Evolutionary conservation across 306 rosid species (phyloP).

Genomic region (Cicer pinnatifidum): DNA sequence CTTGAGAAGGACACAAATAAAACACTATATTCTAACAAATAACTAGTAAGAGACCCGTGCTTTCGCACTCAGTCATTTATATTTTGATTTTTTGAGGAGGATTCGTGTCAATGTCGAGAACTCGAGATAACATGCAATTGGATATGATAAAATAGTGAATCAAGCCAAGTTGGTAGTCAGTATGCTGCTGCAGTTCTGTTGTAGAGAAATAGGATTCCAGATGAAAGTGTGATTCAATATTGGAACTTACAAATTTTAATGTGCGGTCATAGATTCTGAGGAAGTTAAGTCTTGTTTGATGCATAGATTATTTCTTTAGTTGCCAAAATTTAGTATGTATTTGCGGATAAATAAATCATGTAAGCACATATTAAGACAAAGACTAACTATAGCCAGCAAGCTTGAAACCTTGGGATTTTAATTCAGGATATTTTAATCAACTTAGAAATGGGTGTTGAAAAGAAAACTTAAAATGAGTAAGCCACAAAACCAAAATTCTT

Average conservation of each 20-base stretch:
- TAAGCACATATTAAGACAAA: neutral
- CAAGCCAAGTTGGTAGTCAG: conserved; percentile 1
- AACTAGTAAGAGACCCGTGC: neutral
- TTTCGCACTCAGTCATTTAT: neutral
- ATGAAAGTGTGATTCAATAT: neutral
- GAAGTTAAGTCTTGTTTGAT: neutral
- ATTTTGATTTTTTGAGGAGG: neutral
- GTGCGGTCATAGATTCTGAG: neutral
- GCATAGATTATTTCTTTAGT: conserved; percentile 15
- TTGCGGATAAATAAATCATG: neutral
- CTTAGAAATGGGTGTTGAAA: neutral
- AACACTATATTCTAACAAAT: conserved; percentile 25
- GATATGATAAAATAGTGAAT: conserved; percentile 15
- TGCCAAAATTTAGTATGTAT: neutral
- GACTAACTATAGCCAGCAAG: neutral
- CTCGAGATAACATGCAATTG: neutral
- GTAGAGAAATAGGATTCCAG: neutral
- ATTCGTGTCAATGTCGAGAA: conserved; percentile 6
- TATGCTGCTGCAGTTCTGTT: neutral
- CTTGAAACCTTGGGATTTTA: neutral
- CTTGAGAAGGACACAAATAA: conserved; percentile 1
- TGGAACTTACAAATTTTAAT: neutral
- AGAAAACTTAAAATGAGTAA: neutral
- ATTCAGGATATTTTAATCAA: conserved; percentile 3
- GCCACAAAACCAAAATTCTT: neutral